Base-by-base conservation (phyloP, 805 yeast genomes). In the Wickerhamomyces canadensis region DNA sequence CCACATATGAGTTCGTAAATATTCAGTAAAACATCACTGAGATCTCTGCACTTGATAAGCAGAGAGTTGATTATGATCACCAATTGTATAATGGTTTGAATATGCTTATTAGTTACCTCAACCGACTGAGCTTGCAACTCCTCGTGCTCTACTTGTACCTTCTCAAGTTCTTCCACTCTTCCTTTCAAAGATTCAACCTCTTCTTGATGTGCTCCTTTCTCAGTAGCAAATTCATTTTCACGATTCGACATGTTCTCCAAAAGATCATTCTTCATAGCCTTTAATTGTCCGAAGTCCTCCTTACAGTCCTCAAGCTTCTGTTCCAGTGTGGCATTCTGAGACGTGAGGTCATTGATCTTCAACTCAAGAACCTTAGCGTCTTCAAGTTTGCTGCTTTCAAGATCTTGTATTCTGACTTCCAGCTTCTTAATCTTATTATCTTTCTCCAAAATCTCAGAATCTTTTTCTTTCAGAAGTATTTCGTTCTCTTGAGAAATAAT, bases 231-330 rank as follows among this genome's bases (percentile, higher is more conserved):
- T 34, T 80, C 88, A 10, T 53, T 53, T 46, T 83, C 88, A 44
- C 81, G 72, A 23, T 78, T 70, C 1, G 82, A 62, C 77, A 84
- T 69, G 49, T 81, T 83, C 15, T 80, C 84, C 12, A 80, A 56
- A 17, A 85, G 58, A 46, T 83, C 88, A 22, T 70, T 65, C 51
- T 82, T 83, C 67, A 78, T 68, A 5, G 52, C 40, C 35, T 51
- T 55, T 26, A 53, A 31, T 14, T 44, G 29, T 27, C 57, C 60
- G 26, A 57, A 53, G 15, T 55, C 47, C 29, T 51, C 54, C 25
- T 47, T 47, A 19, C 44, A 34, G 11, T 30, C 45, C 15, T 47
- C 41, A 11, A 51, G 17, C 16, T 49, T 52, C 11, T 40, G 40
- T 13, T 31, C 37, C 34, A 37, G 43, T 40, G 22, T 22, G n/a